Percentiles rank a stretch among this genome's conserved stretches.
Evolutionary conservation across 176 grass and related monocot genomes (phyloP).

Genomic region (Phyllostachys edulis): DNA sequence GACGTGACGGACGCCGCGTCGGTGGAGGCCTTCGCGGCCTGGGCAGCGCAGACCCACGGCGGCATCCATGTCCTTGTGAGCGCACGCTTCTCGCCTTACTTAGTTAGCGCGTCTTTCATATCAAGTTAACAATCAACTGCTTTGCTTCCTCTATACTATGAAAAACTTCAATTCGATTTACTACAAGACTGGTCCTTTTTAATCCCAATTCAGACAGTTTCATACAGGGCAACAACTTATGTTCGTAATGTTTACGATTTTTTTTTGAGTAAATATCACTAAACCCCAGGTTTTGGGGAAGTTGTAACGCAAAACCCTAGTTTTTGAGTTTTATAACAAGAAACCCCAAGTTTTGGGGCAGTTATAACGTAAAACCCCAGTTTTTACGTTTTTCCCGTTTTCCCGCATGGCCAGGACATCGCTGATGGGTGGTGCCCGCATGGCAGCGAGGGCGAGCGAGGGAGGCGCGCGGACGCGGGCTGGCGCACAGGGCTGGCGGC

Average conservation of each 20-base stretch:
- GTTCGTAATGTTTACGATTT: not conserved
- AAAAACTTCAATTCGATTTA: not conserved
- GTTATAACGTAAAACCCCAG: too few relatives aligned
- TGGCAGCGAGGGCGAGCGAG: too few relatives aligned
- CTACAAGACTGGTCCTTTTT: not conserved
- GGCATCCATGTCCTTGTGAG: slow-evolving; percentile 85
- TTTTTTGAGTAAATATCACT: too few relatives aligned
- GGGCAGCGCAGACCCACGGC: slow-evolving; percentile 46
- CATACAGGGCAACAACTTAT: not conserved
- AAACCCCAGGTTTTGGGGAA: too few relatives aligned
- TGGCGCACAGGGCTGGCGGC: too few relatives aligned
- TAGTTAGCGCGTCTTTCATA: not conserved
- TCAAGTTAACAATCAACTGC: not conserved
- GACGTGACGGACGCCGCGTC: slow-evolving; percentile 63
- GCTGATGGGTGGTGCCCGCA: too few relatives aligned
- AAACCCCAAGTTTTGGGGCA: too few relatives aligned
- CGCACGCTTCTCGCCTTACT: not conserved
- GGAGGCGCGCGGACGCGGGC: too few relatives aligned
- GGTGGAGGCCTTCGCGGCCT: slow-evolving; percentile 55
- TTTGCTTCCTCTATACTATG: not conserved
- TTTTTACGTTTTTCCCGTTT: too few relatives aligned
- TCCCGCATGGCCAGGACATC: too few relatives aligned
- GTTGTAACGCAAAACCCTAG: too few relatives aligned
- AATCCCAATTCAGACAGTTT: not conserved
- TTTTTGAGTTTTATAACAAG: too few relatives aligned